Evolutionary conservation across 1,284 basidiomycete genomes (phyloP), one percentile per base, ranked within the genome.

Genomic region (Vanrija sp.): DNA sequence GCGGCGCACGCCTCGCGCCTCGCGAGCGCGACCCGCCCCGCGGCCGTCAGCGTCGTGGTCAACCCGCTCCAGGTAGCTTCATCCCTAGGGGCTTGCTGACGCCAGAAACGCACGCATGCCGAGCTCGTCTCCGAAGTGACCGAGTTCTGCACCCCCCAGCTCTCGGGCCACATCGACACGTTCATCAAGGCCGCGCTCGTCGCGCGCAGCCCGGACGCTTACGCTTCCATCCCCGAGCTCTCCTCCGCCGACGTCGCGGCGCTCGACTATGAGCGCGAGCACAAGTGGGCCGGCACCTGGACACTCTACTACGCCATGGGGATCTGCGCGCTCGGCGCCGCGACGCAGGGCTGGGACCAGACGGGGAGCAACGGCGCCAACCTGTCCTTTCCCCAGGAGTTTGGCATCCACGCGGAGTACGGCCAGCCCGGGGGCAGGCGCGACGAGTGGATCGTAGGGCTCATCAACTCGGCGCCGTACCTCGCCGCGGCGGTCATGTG

Each of bases 401-500:
- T 88, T 60, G 81, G 82, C 46, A 85, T 88, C 51, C 27, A 24
- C 19, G 31, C 31, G 12, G 38, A 39, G 16, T 20, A 39, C n/a
- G 18, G 3, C 45, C 51, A 45, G 35, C 45, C 44, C 3, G 61
- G 70, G 41, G 59, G 48, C 20, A 65, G 69, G 44, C 73, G 75
- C 19, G 80, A 86, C 65, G 78, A 82, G 49, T 88, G 85, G 85
- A 61, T 89, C 4, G 77, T 87, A 22, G 88, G 88, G 39, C 73
- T 88, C 19, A 81, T 90, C 54, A 89, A 88, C 67, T 81, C 84
- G 14, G 85, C 85, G 0, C 86, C 86, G 18, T 89, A 89, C 74
- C 79, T 86, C 63, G 66, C 78, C 64, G 62, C 65, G 75, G 80
- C 58, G 64, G 69, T 57, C 37, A 20, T n/a, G 23, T 16, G 22